Conservation (phyloP, 169 alveolate species). For the Eimeria sp. region DNA sequence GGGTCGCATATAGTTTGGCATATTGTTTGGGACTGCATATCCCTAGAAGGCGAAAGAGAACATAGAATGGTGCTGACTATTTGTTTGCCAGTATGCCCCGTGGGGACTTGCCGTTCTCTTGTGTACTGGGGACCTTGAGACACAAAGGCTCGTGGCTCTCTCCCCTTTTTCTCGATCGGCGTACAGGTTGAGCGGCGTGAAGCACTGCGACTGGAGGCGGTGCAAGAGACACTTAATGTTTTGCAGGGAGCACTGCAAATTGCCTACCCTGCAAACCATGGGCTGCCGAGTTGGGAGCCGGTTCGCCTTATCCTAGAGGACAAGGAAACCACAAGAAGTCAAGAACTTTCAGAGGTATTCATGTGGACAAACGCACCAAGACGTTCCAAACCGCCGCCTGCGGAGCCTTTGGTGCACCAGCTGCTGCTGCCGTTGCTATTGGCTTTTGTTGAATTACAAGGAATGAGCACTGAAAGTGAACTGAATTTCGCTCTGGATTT, state of each 20-base stretch:
- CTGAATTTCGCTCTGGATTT: neutral
- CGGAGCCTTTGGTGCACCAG: neutral
- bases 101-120: neutral
- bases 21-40: too few species aligned
- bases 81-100: neutral
- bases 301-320: conserved; percentile 93
- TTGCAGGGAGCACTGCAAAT: conserved; percentile 96
- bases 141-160: neutral
- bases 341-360: conserved; percentile 31
- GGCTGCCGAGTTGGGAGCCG: conserved; percentile 97
- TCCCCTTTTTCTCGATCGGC: neutral
- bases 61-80: neutral
- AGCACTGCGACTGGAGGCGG: conserved; percentile 85
- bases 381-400: neutral
- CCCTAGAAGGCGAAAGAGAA: too few species aligned
- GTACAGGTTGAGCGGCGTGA: conserved; percentile 87
- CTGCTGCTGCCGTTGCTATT: neutral
- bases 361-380: neutral
- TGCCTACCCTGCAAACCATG: conserved; percentile 97
- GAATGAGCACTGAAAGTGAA: neutral
- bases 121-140: neutral
- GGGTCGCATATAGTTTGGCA: too few species aligned
- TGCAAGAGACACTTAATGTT: conserved; percentile 91
- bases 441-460: neutral
- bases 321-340: conserved; percentile 90